phyloP scores from a whole-genome alignment of 768 basidiomycete species.

The Hygrophorus pudorinus region DNA sequence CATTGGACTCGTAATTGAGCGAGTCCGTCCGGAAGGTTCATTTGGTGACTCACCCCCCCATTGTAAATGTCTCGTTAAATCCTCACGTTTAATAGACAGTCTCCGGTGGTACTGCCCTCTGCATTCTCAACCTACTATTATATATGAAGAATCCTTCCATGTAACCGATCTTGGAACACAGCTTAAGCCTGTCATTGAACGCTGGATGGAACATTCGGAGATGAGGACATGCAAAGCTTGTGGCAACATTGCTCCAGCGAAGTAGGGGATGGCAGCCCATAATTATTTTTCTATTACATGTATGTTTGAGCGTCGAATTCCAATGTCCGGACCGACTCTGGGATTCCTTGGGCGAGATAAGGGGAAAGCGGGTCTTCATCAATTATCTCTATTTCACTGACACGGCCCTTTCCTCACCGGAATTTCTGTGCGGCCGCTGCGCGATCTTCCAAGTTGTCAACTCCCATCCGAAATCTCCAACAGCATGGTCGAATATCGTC shows the following conservation, averaged over 20 bases:
- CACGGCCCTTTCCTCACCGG: neutral
- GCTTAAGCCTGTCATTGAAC: conserved; percentile 82
- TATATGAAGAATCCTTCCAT: conserved; percentile 79
- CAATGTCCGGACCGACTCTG: too few relatives aligned
- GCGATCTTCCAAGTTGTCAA: too few relatives aligned
- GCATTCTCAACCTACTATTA: conserved; percentile 60
- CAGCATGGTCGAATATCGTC: conserved; percentile 36
- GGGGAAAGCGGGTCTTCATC: too few relatives aligned
- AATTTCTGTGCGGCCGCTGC: neutral
- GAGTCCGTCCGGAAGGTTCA: conserved; percentile 64
- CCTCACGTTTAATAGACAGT: conserved; percentile 44
- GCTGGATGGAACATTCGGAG: conserved; percentile 59
- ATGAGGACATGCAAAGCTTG: conserved; percentile 66
- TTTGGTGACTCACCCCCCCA: conserved; percentile 41
- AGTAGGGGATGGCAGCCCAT: too few relatives aligned
- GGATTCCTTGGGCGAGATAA: too few relatives aligned
- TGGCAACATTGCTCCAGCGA: conserved; percentile 41
- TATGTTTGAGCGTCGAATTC: too few relatives aligned
- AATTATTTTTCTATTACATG: too few relatives aligned
- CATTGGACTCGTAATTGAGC: conserved; percentile 85
- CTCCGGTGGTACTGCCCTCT: conserved; percentile 83
- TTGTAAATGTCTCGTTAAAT: neutral
- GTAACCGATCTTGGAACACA: conserved; percentile 88
- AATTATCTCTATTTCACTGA: too few relatives aligned
- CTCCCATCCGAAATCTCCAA: neutral